Base-by-base conservation (phyloP, 257 asterid species). In the Handroanthus guayacan region DNA sequence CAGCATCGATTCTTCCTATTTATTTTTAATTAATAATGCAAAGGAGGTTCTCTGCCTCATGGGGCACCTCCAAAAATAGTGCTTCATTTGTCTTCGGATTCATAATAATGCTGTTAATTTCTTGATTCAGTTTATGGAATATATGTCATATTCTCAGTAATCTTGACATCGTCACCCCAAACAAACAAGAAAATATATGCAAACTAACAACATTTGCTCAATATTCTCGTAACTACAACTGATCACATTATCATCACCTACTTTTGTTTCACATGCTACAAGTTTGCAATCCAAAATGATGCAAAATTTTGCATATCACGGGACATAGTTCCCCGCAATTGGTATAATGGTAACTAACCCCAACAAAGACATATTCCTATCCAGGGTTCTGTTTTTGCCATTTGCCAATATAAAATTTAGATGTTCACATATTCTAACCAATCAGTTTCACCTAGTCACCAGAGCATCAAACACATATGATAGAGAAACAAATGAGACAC, bases 371-470 rank as follows among this genome's bases (percentile, higher is more conserved):
- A 57, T 12, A 63, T 62, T 82, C 10, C 48, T 41, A 34, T 34
- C 50, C 5, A 9, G 45, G n/a, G 14, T 4, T 64, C 43, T 17
- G 12, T 76, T 34, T 72, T 69, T 10, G 69, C 71, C 68, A 74
- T 48, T 68, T 25, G 14, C 6, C 57, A 76, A 65, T 66, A 74
- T 66, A 39, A 51, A 38, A 45, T 54, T 50, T 5, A 47, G 56
- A 38, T 62, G 56, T 20, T 54, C 43, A 13, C 14, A 34, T 47
- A 62, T 57, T 50, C 57, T 65, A 72, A 39, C 18, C 48, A 51
- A 67, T 43, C 74, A 73, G 25, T 25, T 66, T 67, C 77, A 72
- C 76, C 52, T 68, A 37, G 63, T 51, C 25, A 69, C 50, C 44
- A 16, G 39, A 63, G 68, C 60, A 62, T 56, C 73, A 68, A 48